These are phyloP conservation scores for Paramecium octaurelia DNA, from an alignment of 73 alveolate species.

Conservation along the genomic window DNA sequence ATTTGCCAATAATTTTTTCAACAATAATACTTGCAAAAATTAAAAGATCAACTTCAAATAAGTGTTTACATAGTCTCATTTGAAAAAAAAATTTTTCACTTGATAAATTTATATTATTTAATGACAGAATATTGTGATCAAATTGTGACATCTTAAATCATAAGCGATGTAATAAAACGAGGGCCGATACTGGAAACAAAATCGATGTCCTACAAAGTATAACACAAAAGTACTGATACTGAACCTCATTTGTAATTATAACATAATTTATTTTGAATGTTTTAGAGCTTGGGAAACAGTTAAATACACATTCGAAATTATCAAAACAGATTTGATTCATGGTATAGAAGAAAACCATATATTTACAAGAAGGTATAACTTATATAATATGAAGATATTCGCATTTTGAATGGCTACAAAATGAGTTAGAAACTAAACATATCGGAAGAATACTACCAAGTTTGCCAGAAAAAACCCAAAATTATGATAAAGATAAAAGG, in stretches of 20 bases:
- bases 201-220: neutral
- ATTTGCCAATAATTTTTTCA: slow-evolving; percentile 18
- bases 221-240: neutral
- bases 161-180: neutral
- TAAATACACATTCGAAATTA: neutral
- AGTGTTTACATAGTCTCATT: slow-evolving; percentile 13
- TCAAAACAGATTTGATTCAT: neutral
- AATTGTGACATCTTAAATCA: neutral
- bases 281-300: neutral
- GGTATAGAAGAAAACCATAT: neutral
- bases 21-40: neutral
- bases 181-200: neutral
- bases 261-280: neutral
- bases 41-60: slow-evolving; percentile 13
- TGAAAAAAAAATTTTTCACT: slow-evolving; percentile 20
- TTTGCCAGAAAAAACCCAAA: neutral
- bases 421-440: neutral
- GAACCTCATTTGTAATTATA: neutral
- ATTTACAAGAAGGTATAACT: neutral
- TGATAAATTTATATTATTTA: neutral
- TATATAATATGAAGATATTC: neutral
- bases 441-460: neutral
- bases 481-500: slow-evolving; percentile 10
- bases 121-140: neutral
- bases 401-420: neutral